These are phyloP conservation scores for Knufia fluminis DNA, from an alignment of 2,329 filamentous ascomycete genomes.

Conservation along the genomic window DNA sequence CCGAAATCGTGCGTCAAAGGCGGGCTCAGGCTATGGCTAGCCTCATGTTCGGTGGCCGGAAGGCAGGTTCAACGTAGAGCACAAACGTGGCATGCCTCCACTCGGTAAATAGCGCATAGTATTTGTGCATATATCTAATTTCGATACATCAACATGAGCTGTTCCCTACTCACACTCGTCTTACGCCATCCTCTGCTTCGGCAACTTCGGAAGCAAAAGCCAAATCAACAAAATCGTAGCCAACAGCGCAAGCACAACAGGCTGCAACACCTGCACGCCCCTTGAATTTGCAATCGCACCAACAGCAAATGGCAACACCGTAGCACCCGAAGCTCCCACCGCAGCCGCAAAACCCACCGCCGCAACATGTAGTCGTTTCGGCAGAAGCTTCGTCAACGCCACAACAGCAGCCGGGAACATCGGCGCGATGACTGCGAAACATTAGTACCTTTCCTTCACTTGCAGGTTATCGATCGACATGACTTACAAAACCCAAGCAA, in stretches of 20 bases:
- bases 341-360: slow-evolving; percentile 69
- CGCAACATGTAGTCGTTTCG: slow-evolving; percentile 60
- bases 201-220: slow-evolving; percentile 19
- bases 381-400: slow-evolving; percentile 60
- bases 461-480: not conserved
- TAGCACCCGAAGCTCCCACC: slow-evolving; percentile 60
- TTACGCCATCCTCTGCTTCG: slow-evolving; percentile 14
- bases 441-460: not conserved
- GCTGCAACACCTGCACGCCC: slow-evolving; percentile 49
- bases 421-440: slow-evolving; percentile 48
- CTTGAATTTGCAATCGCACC: slow-evolving; percentile 39
- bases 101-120: no score
- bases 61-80: no score
- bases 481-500: slow-evolving; percentile 56
- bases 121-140: no score
- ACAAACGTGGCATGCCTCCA: no score
- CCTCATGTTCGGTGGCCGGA: no score
- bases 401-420: slow-evolving; percentile 66
- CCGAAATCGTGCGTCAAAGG: no score
- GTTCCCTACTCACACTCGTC: no score
- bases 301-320: slow-evolving; percentile 31
- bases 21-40: no score
- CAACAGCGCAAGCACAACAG: slow-evolving; percentile 43
- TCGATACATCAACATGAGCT: no score
- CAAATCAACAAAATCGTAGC: slow-evolving; percentile 14